These are phyloP conservation scores for Beauveria sp. DNA, from an alignment of 2,329 filamentous ascomycete species.

Conservation along the genomic window DNA sequence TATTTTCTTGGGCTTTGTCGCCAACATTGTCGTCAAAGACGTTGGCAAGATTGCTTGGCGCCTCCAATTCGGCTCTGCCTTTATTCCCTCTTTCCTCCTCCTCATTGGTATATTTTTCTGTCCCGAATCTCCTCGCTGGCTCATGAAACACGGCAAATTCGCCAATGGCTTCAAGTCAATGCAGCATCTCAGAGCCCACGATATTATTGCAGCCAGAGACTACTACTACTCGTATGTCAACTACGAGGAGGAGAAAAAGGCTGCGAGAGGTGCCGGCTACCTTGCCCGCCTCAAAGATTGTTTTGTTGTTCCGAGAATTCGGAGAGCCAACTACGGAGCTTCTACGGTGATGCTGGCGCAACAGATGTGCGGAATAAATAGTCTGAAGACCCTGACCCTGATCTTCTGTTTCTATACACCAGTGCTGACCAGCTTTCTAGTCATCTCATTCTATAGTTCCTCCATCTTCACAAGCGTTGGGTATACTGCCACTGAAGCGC, in stretches of 20 bases:
- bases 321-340: conserved; percentile 65
- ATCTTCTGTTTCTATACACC: conserved; percentile 32
- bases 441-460: conserved; percentile 63
- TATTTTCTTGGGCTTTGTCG: conserved; percentile 41
- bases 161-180: conserved; percentile 49
- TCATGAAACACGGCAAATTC: conserved; percentile 55
- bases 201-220: conserved; percentile 49
- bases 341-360: conserved; percentile 72
- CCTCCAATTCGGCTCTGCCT: conserved; percentile 54
- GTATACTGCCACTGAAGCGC: conserved; percentile 40
- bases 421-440: conserved; percentile 8
- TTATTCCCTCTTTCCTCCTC: conserved; percentile 43
- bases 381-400: neutral
- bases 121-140: conserved; percentile 55
- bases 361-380: conserved; percentile 46
- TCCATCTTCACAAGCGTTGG: conserved; percentile 50
- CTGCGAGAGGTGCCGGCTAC: conserved; percentile 21
- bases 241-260: conserved; percentile 24
- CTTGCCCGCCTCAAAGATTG: conserved; percentile 39
- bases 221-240: conserved; percentile 41
- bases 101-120: conserved; percentile 53
- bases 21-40: conserved; percentile 46
- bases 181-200: conserved; percentile 38
- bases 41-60: conserved; percentile 49
- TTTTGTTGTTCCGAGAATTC: conserved; percentile 59